These are phyloP conservation scores for Dryas octopetala DNA, from an alignment of 306 rosid species.

Conservation along the genomic window DNA sequence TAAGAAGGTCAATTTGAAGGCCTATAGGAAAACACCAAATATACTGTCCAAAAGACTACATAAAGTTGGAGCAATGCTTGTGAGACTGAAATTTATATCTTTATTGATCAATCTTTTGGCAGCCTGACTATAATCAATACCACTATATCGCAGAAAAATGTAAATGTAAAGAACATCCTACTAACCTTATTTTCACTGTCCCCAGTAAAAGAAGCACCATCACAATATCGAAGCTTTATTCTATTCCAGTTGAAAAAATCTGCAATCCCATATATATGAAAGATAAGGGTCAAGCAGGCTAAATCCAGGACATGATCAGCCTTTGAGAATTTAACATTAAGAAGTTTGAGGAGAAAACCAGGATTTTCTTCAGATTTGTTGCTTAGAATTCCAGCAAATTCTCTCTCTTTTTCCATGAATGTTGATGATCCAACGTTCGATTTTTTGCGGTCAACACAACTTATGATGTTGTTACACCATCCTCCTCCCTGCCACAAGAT, in stretches of 20 bases:
- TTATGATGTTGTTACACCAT: slow-evolving; percentile 67
- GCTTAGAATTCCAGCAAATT: slow-evolving; percentile 71
- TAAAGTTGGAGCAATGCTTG: neutral
- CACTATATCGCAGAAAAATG: neutral
- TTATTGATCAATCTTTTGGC: neutral
- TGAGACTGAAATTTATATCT: neutral
- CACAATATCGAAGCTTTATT: slow-evolving; percentile 79
- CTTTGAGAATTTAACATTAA: neutral
- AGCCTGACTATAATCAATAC: neutral
- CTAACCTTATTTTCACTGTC: slow-evolving; percentile 60
- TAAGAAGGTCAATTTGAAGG: neutral
- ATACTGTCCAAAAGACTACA: no score
- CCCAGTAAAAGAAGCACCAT: slow-evolving; percentile 85
- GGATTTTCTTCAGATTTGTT: slow-evolving; percentile 62
- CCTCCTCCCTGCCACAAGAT: slow-evolving; percentile 78
- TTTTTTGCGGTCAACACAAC: slow-evolving; percentile 59
- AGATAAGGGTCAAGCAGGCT: slow-evolving; percentile 15
- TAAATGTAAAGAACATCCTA: neutral
- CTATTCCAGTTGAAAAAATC: slow-evolving; percentile 86
- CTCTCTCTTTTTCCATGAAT: slow-evolving; percentile 62
- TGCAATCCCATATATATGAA: slow-evolving; percentile 29
- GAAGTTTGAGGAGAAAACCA: slow-evolving; percentile 42
- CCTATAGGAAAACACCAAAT: no score
- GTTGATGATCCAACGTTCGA: slow-evolving; percentile 60
- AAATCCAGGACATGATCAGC: slow-evolving; percentile 3